A percentile compares a stretch with the other conserved stretches of the same genome.
phyloP scores from a whole-genome alignment of 352 stramenopile genomes.

The Globisporangium irregulare region DNA sequence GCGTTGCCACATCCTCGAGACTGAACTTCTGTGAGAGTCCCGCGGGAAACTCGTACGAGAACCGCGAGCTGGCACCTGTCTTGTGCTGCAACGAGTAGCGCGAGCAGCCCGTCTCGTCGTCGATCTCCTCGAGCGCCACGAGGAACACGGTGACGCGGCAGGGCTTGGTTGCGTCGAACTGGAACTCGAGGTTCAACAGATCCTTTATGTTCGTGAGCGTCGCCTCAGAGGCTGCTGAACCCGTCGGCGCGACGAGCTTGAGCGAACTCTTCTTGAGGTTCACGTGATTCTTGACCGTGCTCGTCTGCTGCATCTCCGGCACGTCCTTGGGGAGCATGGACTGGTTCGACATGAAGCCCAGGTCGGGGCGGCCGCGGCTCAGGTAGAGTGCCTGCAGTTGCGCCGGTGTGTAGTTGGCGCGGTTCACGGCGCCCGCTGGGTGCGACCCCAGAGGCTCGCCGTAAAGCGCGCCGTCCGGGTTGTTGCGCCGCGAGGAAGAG shows the following conservation, averaged over 20 bases:
- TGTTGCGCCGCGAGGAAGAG: conserved; percentile 19
- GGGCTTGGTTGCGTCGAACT: conserved; percentile 76
- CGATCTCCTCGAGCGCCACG: conserved; percentile 61
- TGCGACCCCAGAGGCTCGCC: conserved; percentile 48
- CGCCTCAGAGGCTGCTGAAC: not conserved
- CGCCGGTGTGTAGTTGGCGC: conserved; percentile 66
- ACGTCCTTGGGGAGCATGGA: conserved; percentile 40
- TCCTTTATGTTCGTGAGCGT: conserved; percentile 20
- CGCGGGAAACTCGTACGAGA: conserved; percentile 41
- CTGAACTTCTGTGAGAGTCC: conserved; percentile 57
- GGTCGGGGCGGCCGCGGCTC: conserved; percentile 69
- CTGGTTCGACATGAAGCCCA: conserved; percentile 86
- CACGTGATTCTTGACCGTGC: conserved; percentile 80
- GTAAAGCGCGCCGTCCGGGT: conserved; percentile 46
- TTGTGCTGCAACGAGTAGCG: conserved; percentile 50
- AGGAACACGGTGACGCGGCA: conserved; percentile 68
- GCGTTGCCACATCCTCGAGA: conserved; percentile 21
- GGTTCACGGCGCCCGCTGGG: conserved; percentile 29
- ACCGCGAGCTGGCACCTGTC: conserved; percentile 29
- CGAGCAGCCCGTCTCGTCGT: conserved; percentile 60
- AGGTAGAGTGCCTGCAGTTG: conserved; percentile 85
- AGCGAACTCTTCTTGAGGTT: conserved; percentile 83
- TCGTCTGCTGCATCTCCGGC: conserved; percentile 83
- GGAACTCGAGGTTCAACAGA: conserved; percentile 52
- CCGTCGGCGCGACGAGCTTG: conserved; percentile 34